Percentiles rank a stretch among this genome's conserved stretches.
phyloP scores from a whole-genome alignment of 345 rosid genomes.

The Pistacia vera region DNA sequence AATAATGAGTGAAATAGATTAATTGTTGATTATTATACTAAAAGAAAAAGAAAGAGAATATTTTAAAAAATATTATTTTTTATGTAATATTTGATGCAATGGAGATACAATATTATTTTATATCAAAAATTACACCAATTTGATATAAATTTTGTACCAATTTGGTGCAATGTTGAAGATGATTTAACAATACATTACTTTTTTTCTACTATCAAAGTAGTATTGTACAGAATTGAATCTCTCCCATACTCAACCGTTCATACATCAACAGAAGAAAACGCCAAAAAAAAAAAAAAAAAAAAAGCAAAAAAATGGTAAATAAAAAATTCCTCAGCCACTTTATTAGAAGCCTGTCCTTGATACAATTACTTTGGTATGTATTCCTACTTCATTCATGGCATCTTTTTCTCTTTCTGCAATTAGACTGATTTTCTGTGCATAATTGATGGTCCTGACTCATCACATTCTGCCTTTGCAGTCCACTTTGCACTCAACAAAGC shows the following conservation, averaged over 20 bases:
- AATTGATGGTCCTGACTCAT: slow-evolving; percentile 68
- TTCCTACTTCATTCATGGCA: slow-evolving; percentile 13
- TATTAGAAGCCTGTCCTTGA: slow-evolving; percentile 25
- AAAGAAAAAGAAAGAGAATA: no score
- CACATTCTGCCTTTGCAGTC: slow-evolving; percentile 70
- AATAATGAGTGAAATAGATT: no score
- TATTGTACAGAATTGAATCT: slow-evolving; percentile 21
- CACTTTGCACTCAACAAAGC: slow-evolving; percentile 56
- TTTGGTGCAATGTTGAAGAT: no score
- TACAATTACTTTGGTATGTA: slow-evolving; percentile 24
- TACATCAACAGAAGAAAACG: slow-evolving; percentile 24
- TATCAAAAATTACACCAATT: no score
- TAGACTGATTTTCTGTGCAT: slow-evolving; percentile 76
- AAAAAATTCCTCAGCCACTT: no score
- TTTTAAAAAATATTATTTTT: no score
- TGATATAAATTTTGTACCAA: no score
- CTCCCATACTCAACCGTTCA: slow-evolving; percentile 17
- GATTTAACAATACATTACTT: slow-evolving; percentile 12
- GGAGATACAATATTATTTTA: no score
- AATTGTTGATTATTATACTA: no score
- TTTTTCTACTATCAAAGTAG: slow-evolving; percentile 24
- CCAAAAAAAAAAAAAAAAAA: not conserved
- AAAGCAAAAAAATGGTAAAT: not conserved
- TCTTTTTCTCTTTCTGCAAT: slow-evolving; percentile 18
- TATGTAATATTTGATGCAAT: no score